A percentile compares a stretch with the other conserved stretches of the same genome.
Conservation (phyloP, 805 yeast genomes). For the Ogataea salicorniae region DNA sequence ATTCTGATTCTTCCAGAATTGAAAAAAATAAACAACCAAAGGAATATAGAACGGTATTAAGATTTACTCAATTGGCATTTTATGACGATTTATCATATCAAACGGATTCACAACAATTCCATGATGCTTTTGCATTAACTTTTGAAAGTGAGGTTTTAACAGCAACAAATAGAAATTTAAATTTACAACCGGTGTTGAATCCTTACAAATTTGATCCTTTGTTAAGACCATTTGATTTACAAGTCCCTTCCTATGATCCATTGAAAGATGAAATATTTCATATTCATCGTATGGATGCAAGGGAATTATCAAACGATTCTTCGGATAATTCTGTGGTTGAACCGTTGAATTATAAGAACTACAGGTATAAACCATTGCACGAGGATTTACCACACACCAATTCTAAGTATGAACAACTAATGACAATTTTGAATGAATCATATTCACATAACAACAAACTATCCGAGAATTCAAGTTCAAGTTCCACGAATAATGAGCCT, state of each 20-base stretch:
- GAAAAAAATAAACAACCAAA: conserved; percentile 46
- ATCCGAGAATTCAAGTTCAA: conserved; percentile 25
- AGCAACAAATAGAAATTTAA: conserved; percentile 70
- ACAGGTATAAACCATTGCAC: conserved; percentile 40
- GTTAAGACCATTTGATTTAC: conserved; percentile 40
- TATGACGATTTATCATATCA: conserved; percentile 83
- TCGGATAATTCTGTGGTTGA: conserved; percentile 16
- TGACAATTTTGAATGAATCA: conserved; percentile 62
- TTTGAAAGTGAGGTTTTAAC: conserved; percentile 87
- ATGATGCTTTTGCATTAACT: conserved; percentile 71
- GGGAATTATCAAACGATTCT: conserved; percentile 15
- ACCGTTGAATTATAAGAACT: conserved; percentile 20
- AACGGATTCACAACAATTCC: conserved; percentile 73
- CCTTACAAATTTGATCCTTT: conserved; percentile 51
- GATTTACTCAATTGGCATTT: conserved; percentile 74
- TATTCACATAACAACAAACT: conserved; percentile 28
- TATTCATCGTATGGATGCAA: conserved; percentile 36
- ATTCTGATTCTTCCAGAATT: conserved; percentile 1
- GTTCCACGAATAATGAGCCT: conserved; percentile 22
- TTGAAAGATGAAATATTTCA: conserved; percentile 29
- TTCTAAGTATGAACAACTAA: conserved; percentile 85
- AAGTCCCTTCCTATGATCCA: conserved; percentile 36
- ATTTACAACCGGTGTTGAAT: conserved; percentile 67
- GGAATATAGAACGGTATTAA: conserved; percentile 68
- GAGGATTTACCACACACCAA: conserved; percentile 71